Evolutionary conservation across 192 early-diverging fungal species (phyloP).

Genomic region (Backusella sp.): DNA sequence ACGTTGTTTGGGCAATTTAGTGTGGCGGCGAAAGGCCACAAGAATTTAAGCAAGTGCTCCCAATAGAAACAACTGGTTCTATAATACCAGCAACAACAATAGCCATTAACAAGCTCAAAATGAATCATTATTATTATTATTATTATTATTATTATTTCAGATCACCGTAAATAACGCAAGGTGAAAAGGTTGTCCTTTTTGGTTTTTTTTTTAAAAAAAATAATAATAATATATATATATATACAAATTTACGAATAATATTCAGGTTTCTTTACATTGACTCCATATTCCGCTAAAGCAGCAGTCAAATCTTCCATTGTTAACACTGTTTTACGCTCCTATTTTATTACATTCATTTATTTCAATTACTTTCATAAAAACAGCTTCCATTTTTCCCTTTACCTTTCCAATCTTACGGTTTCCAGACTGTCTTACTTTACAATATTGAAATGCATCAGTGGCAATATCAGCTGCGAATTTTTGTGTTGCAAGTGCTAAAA

Average conservation of each 20-base stretch:
- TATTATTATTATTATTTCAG: too few relatives aligned
- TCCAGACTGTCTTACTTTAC: constrained; percentile 72
- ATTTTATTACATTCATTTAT: neutral
- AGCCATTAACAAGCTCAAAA: too few relatives aligned
- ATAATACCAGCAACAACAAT: too few relatives aligned
- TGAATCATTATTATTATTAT: too few relatives aligned
- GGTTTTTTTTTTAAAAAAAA: neutral
- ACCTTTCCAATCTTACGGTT: constrained; percentile 41
- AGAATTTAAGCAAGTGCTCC: too few relatives aligned
- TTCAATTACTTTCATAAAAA: neutral
- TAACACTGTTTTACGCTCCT: constrained; percentile 85
- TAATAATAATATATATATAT: too few relatives aligned
- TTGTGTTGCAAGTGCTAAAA: constrained; percentile 80
- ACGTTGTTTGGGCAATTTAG: too few relatives aligned
- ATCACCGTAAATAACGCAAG: too few relatives aligned
- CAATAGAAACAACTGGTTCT: too few relatives aligned
- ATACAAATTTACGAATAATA: constrained; percentile 65
- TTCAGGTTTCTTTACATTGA: constrained; percentile 95
- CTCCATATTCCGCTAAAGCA: constrained; percentile 89
- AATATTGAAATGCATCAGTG: constrained; percentile 82
- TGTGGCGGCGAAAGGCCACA: too few relatives aligned
- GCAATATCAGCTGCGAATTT: constrained; percentile 87
- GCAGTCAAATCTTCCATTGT: constrained; percentile 92
- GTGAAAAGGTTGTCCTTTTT: too few relatives aligned
- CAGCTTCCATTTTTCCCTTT: constrained; percentile 1